Evolutionary conservation across 352 stramenopile species (phyloP), one percentile per base, ranked within the genome.

Genomic region (Saprolegnia diclina): DNA sequence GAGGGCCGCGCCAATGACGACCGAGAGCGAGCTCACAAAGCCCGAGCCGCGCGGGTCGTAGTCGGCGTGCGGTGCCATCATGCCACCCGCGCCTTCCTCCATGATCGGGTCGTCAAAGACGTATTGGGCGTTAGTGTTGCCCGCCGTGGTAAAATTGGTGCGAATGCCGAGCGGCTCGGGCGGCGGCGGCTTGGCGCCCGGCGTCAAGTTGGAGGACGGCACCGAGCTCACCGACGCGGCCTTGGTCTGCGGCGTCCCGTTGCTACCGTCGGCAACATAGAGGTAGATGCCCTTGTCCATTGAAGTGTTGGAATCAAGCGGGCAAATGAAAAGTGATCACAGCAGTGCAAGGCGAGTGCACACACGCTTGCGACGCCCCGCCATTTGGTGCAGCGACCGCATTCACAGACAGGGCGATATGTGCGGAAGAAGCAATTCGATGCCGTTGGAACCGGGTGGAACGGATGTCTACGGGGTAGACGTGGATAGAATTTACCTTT

Each of bases 1-100:
- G 21, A 88, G 24, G 11, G 65, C 76, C 1, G 80, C 77, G 40
- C 74, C 77, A 21, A 88, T 19, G 35, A 79, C n/a, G 38, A 78
- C 24, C 7, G 24, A 52, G 6, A 54, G 7, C n/a, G 67, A 67
- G 10, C 48, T 19, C 19, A 54, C 38, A 45, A 45, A 45, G 14
- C 38, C 38, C 38, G 38, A 65, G 38, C 38, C 38, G 9, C 32
- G 22, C 52, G 22, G 38, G 38, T 45, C 38, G 38, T 45, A 45
- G 7, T 65, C 16, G 40, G 32, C 45, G 38, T 45, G 38, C 7
- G 38, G 38, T 16, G 52, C 52, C 22, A 38, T 14, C 52, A 57
- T 57, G 9, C 32, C 32, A 7, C 32, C 7, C 16, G 9, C 52
- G 38, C 14, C 7, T 45, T 45, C 38, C 38, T 45, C 38, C 38